Evolutionary conservation across 805 yeast genomes (phyloP).

Genomic region (Sugiyamaella boreocaroliniensis): DNA sequence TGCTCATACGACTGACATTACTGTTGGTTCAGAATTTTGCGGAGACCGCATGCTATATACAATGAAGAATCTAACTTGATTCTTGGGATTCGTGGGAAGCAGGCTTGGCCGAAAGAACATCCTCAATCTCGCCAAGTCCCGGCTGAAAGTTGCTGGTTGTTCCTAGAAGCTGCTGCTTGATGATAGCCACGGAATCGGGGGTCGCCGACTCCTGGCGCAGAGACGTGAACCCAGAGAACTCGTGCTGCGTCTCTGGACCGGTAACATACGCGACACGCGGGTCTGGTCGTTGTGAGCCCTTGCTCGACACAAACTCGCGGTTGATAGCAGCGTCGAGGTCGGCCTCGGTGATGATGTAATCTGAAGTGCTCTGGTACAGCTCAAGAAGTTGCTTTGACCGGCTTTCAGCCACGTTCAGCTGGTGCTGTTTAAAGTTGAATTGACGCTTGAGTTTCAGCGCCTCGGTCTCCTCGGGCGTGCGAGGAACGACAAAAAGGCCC

Average conservation of each 20-base stretch:
- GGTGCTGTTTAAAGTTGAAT: conserved; percentile 55
- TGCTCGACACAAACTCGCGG: conserved; percentile 39
- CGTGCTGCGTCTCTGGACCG: not conserved
- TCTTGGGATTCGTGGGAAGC: no score
- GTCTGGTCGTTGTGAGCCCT: conserved; percentile 6
- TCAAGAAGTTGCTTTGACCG: conserved; percentile 55
- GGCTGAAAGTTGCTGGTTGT: conserved; percentile 22
- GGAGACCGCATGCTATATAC: not conserved
- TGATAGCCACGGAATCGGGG: not conserved
- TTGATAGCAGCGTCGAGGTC: conserved; percentile 53
- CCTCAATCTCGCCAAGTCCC: conserved; percentile 27
- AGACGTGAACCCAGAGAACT: not conserved
- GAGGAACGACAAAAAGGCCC: conserved; percentile 64
- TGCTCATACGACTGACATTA: no score
- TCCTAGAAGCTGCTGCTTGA: conserved; percentile 19
- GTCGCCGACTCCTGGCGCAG: conserved; percentile 1
- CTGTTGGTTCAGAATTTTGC: no score
- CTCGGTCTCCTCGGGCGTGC: conserved; percentile 65
- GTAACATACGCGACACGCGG: conserved; percentile 5
- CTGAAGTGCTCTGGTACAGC: conserved; percentile 62
- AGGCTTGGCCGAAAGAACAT: conserved; percentile 12
- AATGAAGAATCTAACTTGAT: no score
- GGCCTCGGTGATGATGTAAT: conserved; percentile 67
- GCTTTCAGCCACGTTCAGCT: conserved; percentile 45
- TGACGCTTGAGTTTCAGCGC: conserved; percentile 52